Conservation (phyloP, 805 yeast species). For the Ogataea paradorogensis region DNA sequence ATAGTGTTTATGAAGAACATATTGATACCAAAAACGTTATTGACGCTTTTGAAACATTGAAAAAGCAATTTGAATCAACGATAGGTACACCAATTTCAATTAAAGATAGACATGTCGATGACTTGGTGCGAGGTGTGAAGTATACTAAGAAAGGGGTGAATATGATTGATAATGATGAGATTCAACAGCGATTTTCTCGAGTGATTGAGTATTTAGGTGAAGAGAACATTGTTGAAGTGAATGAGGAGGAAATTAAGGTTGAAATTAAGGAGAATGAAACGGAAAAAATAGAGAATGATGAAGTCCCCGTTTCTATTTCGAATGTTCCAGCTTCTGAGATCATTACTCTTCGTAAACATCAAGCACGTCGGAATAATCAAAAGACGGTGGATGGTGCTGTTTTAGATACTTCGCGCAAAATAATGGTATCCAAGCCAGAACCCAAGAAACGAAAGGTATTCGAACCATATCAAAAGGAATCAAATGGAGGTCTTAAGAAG, state of each 20-base stretch:
- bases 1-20: slow-evolving; percentile 30
- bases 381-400: background rate
- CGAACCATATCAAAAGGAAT: slow-evolving; percentile 53
- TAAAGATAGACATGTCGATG: background rate
- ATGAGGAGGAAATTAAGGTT: slow-evolving; percentile 16
- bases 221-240: slow-evolving; percentile 15
- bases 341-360: slow-evolving; percentile 31
- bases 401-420: slow-evolving; percentile 15
- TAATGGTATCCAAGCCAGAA: slow-evolving; percentile 18
- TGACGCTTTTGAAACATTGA: slow-evolving; percentile 24
- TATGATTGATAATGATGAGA: slow-evolving; percentile 8
- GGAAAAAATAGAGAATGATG: background rate
- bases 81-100: background rate
- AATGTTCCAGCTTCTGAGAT: slow-evolving; percentile 25
- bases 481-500: slow-evolving; percentile 27
- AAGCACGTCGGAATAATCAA: slow-evolving; percentile 9
- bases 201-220: slow-evolving; percentile 16
- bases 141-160: slow-evolving; percentile 20
- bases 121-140: slow-evolving; percentile 9
- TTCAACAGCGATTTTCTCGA: slow-evolving; percentile 18
- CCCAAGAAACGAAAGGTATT: slow-evolving; percentile 39
- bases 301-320: slow-evolving; percentile 17
- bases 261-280: slow-evolving; percentile 6
- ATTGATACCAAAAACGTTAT: slow-evolving; percentile 13
- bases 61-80: slow-evolving; percentile 18